Conservation (phyloP, 768 basidiomycete genomes). For the Psilocybe tampanensis region DNA sequence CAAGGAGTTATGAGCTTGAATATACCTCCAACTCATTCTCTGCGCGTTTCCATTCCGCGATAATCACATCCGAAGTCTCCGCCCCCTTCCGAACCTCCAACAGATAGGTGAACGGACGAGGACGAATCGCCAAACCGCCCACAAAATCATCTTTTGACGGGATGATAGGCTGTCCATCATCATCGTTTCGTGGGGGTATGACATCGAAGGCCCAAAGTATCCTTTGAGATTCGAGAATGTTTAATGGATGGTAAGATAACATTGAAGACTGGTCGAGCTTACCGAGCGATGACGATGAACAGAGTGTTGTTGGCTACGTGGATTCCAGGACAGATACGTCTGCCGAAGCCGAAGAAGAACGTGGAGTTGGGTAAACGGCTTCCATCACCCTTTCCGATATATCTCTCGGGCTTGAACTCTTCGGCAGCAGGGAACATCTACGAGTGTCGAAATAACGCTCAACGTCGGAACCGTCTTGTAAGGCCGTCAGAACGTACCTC, state of each 20-base stretch:
- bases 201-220: constrained; percentile 28
- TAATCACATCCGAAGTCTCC: constrained; percentile 8
- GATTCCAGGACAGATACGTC: constrained; percentile 28
- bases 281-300: constrained; percentile 25
- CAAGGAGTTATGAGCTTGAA: neutral
- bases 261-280: neutral
- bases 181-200: constrained; percentile 11
- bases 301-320: constrained; percentile 26
- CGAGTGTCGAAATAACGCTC: too few relatives aligned
- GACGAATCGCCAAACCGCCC: constrained; percentile 21
- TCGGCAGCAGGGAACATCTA: constrained; percentile 26
- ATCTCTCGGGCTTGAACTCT: constrained; percentile 26
- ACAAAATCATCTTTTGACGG: constrained; percentile 20
- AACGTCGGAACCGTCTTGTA: too few relatives aligned
- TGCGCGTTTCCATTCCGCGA: constrained; percentile 7
- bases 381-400: constrained; percentile 14
- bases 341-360: constrained; percentile 29
- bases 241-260: neutral
- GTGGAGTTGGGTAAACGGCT: constrained; percentile 9
- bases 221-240: constrained; percentile 5
- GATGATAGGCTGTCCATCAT: constrained; percentile 16
- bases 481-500: constrained; percentile 17
- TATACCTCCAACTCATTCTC: constrained; percentile 9
- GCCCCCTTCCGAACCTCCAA: constrained; percentile 12
- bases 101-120: constrained; percentile 19